phyloP scores from a whole-genome alignment of 352 stramenopile genomes.

The Phytophthora pseudosyringae region DNA sequence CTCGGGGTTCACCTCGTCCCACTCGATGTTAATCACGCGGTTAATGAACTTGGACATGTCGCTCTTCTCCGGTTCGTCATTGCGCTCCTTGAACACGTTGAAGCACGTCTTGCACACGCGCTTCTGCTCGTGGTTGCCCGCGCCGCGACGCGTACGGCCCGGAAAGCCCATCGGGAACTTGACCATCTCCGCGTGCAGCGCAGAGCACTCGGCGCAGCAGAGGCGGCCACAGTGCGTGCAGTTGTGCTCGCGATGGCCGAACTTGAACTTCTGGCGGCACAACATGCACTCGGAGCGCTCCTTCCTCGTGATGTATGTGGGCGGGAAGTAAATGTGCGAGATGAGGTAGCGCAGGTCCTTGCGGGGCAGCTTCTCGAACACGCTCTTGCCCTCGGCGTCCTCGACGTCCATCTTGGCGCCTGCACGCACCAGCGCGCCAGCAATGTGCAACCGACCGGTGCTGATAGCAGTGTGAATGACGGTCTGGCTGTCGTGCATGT shows the following conservation, averaged over 20 bases:
- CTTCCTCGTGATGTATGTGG: constrained; percentile 88
- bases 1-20: constrained; percentile 91
- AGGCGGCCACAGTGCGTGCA: constrained; percentile 87
- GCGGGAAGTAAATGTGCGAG: constrained; percentile 88
- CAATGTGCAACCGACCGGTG: constrained; percentile 69
- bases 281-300: constrained; percentile 86
- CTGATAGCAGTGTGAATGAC: constrained; percentile 88
- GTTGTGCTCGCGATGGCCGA: constrained; percentile 86
- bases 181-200: constrained; percentile 72
- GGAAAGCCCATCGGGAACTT: constrained; percentile 89
- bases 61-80: constrained; percentile 65
- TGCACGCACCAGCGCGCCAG: constrained; percentile 78
- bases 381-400: constrained; percentile 81
- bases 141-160: constrained; percentile 70
- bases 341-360: constrained; percentile 76
- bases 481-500: constrained; percentile 89
- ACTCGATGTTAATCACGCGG: constrained; percentile 86
- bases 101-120: constrained; percentile 90
- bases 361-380: constrained; percentile 86
- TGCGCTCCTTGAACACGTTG: constrained; percentile 85
- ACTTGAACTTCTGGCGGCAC: constrained; percentile 88
- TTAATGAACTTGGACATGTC: constrained; percentile 74
- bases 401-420: constrained; percentile 90
- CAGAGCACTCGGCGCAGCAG: constrained; percentile 75
- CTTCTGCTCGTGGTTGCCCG: constrained; percentile 69